Base-by-base conservation (phyloP, 345 rosid species). In the Sisymbrium altissimum region DNA sequence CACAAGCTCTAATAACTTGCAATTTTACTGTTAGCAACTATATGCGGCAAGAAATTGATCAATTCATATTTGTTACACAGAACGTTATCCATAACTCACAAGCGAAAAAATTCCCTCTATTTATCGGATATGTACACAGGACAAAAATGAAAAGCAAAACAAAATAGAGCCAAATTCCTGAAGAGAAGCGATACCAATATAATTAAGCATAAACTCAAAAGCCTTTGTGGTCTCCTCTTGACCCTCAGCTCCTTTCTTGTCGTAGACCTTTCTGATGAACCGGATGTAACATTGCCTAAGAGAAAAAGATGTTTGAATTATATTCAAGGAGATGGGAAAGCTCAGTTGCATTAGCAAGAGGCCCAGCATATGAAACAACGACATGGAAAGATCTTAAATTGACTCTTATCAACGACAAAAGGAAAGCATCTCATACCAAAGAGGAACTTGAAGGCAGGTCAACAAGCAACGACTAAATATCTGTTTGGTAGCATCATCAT, bases 141-240 rank as follows among this genome's bases (percentile, higher is more conserved):
- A 67, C 19, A 23, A 43, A 52, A 40, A 61, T 25, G 27, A 49
- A 13, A 39, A 33, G 18, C 0, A 54, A 62, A 63, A 58, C 9
- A 29, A 0, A 54, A 9, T 27, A 44, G 39, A 76, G n/a, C 44
- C 38, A 64, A 55, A 63, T 4, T 27, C 29, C 14, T 39, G 32
- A 70, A 59, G 61, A 70, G 79, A 70, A 76, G 57, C 76, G 78
- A 72, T 66, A 94, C 98, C 98, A 14, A 94, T 86, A 84, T 85
- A 89, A 68, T 85, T 83, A 49, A 94, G 96, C 90, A 84, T 89
- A 82, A 91, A 94, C 72, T 89, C 93, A 78, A 88, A 91, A 66
- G 98, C 96, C 82, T 88, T 91, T 70, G 83, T 86, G 55, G 92
- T 94, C 84, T 94, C 98, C 74, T 91, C 97, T 59, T 91, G 90